Percentiles rank a stretch among this genome's conserved stretches.
Conservation (phyloP, 2,329 filamentous ascomycete genomes). For the Exserohilum rostratum region DNA sequence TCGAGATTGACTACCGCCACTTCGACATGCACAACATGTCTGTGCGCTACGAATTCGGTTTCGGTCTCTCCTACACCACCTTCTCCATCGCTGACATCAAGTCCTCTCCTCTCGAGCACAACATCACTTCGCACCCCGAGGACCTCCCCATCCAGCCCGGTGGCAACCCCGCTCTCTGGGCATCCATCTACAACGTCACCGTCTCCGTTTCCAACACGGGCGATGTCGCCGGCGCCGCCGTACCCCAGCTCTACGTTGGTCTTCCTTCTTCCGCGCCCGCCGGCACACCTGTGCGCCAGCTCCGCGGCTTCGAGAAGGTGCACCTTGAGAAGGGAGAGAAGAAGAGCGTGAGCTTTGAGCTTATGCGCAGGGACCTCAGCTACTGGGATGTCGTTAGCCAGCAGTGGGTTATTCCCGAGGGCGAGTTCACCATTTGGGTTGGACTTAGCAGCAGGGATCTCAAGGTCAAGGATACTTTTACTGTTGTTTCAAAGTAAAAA, state of each 20-base stretch:
- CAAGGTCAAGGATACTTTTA: slow-evolving; percentile 25
- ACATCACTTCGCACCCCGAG: slow-evolving; percentile 65
- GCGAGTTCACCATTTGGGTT: slow-evolving; percentile 39
- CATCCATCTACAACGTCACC: slow-evolving; percentile 69
- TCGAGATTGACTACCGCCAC: slow-evolving; percentile 80
- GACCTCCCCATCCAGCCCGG: slow-evolving; percentile 51
- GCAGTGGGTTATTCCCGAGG: slow-evolving; percentile 73
- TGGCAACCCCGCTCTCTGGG: slow-evolving; percentile 63
- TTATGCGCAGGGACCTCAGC: slow-evolving; percentile 81
- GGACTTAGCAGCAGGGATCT: slow-evolving; percentile 39
- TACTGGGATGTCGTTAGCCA: slow-evolving; percentile 80
- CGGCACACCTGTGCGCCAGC: slow-evolving; percentile 57
- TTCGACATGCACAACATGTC: slow-evolving; percentile 70
- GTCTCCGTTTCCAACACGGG: slow-evolving; percentile 75
- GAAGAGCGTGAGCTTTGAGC: slow-evolving; percentile 67
- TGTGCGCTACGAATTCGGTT: slow-evolving; percentile 81
- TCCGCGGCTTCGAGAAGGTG: slow-evolving; percentile 60
- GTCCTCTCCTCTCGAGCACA: slow-evolving; percentile 58
- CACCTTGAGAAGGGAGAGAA: slow-evolving; percentile 62
- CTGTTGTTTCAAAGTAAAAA: slow-evolving; percentile 17
- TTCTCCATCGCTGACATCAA: slow-evolving; percentile 73
- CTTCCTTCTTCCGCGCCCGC: slow-evolving; percentile 63
- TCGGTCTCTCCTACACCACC: slow-evolving; percentile 75
- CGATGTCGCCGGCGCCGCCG: slow-evolving; percentile 55
- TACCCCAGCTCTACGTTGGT: slow-evolving; percentile 64